Conservation (phyloP, 352 stramenopile genomes). For the Peronosclerospora sorghi region DNA sequence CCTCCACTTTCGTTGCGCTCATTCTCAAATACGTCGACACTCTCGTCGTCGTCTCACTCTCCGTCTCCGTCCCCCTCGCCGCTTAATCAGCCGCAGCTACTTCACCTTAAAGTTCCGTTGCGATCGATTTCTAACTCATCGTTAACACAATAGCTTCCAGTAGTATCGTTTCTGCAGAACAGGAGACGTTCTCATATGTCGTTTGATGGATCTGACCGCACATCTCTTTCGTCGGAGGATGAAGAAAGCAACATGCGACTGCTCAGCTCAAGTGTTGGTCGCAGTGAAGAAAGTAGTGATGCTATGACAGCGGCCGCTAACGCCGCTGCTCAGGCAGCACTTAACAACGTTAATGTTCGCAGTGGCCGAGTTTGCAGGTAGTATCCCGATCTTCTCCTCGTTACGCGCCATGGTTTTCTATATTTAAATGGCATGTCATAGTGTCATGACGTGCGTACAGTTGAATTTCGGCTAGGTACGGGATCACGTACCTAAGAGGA, state of each 20-base stretch:
- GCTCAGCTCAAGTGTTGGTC: conserved; percentile 60
- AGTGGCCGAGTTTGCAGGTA: conserved; percentile 71
- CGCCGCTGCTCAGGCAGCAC: conserved; percentile 12
- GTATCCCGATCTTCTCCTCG: no score
- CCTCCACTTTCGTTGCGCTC: conserved; percentile 47
- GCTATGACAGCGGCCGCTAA: conserved; percentile 22
- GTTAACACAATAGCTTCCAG: conserved; percentile 50
- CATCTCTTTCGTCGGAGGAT: conserved; percentile 59
- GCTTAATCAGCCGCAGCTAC: conserved; percentile 19
- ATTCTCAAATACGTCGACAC: conserved; percentile 37
- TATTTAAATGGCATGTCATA: no score
- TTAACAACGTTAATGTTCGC: conserved; percentile 21
- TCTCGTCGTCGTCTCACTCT: conserved; percentile 31
- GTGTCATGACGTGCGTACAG: no score
- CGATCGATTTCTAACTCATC: conserved; percentile 31
- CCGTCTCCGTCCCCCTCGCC: conserved; percentile 31
- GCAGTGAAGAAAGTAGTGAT: conserved; percentile 22
- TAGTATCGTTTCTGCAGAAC: conserved; percentile 49
- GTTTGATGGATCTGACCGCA: conserved; percentile 47
- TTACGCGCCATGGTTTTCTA: no score
- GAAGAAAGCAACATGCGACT: conserved; percentile 60
- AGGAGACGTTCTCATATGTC: conserved; percentile 41
- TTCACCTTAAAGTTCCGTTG: conserved; percentile 13
- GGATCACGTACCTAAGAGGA: no score
- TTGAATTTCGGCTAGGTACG: no score